Conservation (phyloP, 2,329 filamentous ascomycete species). For the Lojkania enalia region DNA sequence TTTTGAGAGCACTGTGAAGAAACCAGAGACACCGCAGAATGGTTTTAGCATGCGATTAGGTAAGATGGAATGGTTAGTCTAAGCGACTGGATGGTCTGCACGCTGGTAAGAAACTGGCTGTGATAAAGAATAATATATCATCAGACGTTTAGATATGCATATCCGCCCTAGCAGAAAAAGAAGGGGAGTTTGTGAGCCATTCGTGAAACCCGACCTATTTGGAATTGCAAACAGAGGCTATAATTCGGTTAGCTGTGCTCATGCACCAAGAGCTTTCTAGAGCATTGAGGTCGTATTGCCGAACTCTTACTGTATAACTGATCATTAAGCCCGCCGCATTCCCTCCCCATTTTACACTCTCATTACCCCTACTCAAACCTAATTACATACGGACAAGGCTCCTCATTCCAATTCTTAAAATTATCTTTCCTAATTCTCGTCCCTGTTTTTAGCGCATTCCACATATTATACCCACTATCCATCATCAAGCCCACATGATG, state of each 20-base stretch:
- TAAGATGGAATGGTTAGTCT: no score
- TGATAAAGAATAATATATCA: no score
- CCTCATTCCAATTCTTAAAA: constrained; percentile 26
- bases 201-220: background rate
- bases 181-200: no score
- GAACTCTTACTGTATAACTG: background rate
- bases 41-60: no score
- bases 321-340: background rate
- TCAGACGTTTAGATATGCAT: no score
- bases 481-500: constrained; percentile 31
- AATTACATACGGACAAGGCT: constrained; percentile 24
- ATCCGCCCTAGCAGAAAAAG: no score
- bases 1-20: no score
- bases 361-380: constrained; percentile 15
- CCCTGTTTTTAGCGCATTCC: constrained; percentile 28
- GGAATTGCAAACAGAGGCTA: background rate
- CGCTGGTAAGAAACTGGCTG: no score
- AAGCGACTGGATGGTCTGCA: no score
- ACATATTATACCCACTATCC: constrained; percentile 22
- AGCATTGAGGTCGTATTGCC: background rate
- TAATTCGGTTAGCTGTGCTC: background rate
- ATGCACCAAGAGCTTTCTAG: background rate
- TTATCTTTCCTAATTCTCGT: constrained; percentile 25
- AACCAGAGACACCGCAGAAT: no score
- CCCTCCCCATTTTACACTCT: background rate